Percentiles rank a stretch among this genome's conserved stretches.
Conservation (phyloP, 2,329 filamentous ascomycete species). For the Penicillium sp. region DNA sequence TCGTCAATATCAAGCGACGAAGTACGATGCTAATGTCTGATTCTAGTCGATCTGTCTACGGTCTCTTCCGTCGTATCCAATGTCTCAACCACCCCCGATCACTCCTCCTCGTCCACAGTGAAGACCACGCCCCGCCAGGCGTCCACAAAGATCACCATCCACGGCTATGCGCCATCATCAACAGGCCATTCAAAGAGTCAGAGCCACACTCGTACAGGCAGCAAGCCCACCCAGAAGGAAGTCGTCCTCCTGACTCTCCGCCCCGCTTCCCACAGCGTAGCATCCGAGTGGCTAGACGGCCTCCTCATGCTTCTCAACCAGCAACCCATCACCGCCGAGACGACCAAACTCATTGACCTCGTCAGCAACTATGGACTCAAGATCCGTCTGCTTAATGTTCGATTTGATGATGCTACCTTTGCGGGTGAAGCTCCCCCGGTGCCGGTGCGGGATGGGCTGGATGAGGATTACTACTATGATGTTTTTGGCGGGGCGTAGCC, state of each 20-base stretch:
- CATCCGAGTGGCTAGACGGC: constrained; percentile 96
- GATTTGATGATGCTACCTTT: constrained; percentile 76
- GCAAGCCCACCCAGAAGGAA: constrained; percentile 57
- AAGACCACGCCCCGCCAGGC: constrained; percentile 44
- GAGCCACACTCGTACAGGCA: constrained; percentile 33
- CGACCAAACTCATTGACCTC: constrained; percentile 81
- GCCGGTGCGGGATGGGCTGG: constrained; percentile 79
- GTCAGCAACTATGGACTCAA: constrained; percentile 90
- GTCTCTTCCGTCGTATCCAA: constrained; percentile 95
- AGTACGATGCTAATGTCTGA: constrained; percentile 5
- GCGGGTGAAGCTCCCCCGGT: constrained; percentile 71
- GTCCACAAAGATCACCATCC: constrained; percentile 88
- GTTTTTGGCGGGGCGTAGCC: constrained; percentile 52
- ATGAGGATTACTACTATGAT: constrained; percentile 94
- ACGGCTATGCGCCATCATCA: constrained; percentile 61
- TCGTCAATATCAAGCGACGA: neutral
- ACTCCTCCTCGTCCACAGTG: constrained; percentile 51
- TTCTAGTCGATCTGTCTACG: constrained; percentile 72
- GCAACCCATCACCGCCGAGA: constrained; percentile 94
- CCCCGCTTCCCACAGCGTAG: constrained; percentile 76
- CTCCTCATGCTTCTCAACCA: constrained; percentile 93
- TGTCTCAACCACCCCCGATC: constrained; percentile 67
- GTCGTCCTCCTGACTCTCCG: constrained; percentile 78
- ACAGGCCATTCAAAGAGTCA: constrained; percentile 39
- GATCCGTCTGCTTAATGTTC: constrained; percentile 86